Evolutionary conservation across 2,329 filamentous ascomycete genomes (phyloP).

Genomic region (Bipolaris gigantea): DNA sequence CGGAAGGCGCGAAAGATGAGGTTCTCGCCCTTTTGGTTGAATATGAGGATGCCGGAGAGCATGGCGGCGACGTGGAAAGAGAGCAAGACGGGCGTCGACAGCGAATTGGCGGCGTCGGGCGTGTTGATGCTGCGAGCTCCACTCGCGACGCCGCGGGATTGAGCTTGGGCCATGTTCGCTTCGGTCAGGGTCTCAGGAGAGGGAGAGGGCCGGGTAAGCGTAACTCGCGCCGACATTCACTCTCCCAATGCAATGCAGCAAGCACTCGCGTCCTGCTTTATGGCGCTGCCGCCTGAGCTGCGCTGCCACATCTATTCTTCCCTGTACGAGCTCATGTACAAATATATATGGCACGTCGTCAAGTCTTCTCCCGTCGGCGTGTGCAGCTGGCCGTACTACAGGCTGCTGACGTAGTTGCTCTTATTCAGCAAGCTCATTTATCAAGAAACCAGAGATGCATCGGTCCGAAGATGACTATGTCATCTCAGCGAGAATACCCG

Average conservation of each 20-base stretch:
- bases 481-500: background rate
- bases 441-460: background rate
- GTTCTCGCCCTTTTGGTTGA: slow-evolving; percentile 99
- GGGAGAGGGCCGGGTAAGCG: too few relatives aligned
- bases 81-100: slow-evolving; percentile 2
- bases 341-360: background rate
- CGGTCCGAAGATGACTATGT: background rate
- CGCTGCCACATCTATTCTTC: background rate
- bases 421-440: background rate
- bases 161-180: slow-evolving; percentile 11
- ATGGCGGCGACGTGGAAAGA: slow-evolving; percentile 53
- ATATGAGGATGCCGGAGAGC: slow-evolving; percentile 95
- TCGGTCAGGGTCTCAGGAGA: slow-evolving; percentile 4
- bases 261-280: background rate
- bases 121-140: slow-evolving; percentile 14
- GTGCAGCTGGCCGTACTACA: background rate
- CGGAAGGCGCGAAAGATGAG: slow-evolving; percentile 99
- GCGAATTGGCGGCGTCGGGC: slow-evolving; percentile 10
- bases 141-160: slow-evolving; percentile 17
- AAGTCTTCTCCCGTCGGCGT: background rate
- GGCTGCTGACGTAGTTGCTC: background rate
- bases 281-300: background rate
- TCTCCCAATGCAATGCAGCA: background rate
- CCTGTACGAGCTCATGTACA: background rate
- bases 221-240: too few relatives aligned